A percentile compares a stretch with the other conserved stretches of the same genome.
Conservation (phyloP, 2,329 filamentous ascomycete species). For the Pseudopyricularia javanii region DNA sequence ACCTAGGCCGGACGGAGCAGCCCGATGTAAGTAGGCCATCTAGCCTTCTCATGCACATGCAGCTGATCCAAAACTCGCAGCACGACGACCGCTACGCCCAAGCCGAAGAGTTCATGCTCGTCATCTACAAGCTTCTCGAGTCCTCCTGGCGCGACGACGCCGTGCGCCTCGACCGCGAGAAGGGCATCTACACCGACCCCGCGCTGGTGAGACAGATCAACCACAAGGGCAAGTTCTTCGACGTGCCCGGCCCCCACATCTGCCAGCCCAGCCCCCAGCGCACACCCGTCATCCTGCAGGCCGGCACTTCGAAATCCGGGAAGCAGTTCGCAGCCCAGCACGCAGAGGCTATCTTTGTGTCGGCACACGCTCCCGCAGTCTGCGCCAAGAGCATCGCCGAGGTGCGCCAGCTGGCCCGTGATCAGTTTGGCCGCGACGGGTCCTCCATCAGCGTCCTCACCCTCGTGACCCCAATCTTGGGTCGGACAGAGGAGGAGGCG, state of each 20-base stretch:
- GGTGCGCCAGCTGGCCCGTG: slow-evolving; percentile 42
- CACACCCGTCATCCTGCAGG: slow-evolving; percentile 58
- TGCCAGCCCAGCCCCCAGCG: slow-evolving; percentile 55
- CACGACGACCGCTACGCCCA: slow-evolving; percentile 50
- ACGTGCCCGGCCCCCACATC: slow-evolving; percentile 45
- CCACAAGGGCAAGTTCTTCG: slow-evolving; percentile 44
- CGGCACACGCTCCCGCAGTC: slow-evolving; percentile 48
- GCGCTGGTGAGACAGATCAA: slow-evolving; percentile 47
- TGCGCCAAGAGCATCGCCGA: slow-evolving; percentile 50
- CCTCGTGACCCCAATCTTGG: slow-evolving; percentile 52
- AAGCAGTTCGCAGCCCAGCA: slow-evolving; percentile 57
- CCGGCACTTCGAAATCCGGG: slow-evolving; percentile 53
- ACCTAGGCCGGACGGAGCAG: background rate
- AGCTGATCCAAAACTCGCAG: slow-evolving; percentile 29
- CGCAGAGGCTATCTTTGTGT: slow-evolving; percentile 60
- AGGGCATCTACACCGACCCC: slow-evolving; percentile 45
- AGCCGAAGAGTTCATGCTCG: slow-evolving; percentile 48
- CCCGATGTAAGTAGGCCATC: background rate
- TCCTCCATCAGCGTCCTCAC: slow-evolving; percentile 55
- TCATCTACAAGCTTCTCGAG: slow-evolving; percentile 41
- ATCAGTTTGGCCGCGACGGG: slow-evolving; percentile 42
- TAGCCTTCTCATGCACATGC: background rate
- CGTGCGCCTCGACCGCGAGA: slow-evolving; percentile 35
- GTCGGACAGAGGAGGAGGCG: slow-evolving; percentile 55
- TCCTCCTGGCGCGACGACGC: slow-evolving; percentile 46